Percentiles rank a stretch among this genome's conserved stretches.
phyloP scores from a whole-genome alignment of 495 filamentous ascomycete species.

The Hypomontagnella submonticulosa region DNA sequence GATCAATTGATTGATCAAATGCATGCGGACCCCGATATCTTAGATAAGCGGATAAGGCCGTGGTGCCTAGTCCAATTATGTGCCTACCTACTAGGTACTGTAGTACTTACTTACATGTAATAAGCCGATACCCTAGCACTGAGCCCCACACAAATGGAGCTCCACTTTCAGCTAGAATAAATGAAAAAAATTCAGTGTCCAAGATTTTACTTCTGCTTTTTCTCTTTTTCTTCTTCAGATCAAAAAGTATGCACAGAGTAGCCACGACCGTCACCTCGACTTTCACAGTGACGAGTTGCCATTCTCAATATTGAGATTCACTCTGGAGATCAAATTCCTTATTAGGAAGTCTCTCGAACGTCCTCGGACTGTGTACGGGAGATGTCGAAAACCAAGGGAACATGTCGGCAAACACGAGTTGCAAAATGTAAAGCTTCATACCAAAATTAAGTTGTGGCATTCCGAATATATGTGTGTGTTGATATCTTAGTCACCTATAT shows the following conservation, averaged over 20 bases:
- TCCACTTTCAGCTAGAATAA: constrained; percentile 13
- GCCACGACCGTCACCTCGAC: constrained; percentile 63
- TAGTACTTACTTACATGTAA: too few relatives aligned
- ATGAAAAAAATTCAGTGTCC: constrained; percentile 1
- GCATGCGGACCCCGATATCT: too few relatives aligned
- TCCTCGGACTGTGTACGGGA: constrained; percentile 54
- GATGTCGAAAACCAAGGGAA: constrained; percentile 60
- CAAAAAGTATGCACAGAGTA: constrained; percentile 64
- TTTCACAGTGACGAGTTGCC: constrained; percentile 63
- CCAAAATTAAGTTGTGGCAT: neutral
- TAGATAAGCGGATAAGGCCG: too few relatives aligned
- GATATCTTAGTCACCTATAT: neutral
- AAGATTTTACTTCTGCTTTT: constrained; percentile 34
- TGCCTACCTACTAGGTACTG: too few relatives aligned
- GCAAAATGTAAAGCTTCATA: neutral
- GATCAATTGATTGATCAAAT: too few relatives aligned
- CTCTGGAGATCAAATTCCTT: constrained; percentile 63
- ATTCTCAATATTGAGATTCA: constrained; percentile 54
- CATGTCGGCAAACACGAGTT: constrained; percentile 21
- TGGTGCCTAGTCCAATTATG: too few relatives aligned
- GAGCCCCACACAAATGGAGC: too few relatives aligned
- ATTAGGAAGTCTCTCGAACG: constrained; percentile 63
- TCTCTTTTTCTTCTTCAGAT: constrained; percentile 58
- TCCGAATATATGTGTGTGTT: constrained; percentile 1
- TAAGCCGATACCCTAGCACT: too few relatives aligned